Percentiles rank a stretch among this genome's conserved stretches.
Conservation (phyloP, 129 eudicot genomes). For the Smallanthus sonchifolius region DNA sequence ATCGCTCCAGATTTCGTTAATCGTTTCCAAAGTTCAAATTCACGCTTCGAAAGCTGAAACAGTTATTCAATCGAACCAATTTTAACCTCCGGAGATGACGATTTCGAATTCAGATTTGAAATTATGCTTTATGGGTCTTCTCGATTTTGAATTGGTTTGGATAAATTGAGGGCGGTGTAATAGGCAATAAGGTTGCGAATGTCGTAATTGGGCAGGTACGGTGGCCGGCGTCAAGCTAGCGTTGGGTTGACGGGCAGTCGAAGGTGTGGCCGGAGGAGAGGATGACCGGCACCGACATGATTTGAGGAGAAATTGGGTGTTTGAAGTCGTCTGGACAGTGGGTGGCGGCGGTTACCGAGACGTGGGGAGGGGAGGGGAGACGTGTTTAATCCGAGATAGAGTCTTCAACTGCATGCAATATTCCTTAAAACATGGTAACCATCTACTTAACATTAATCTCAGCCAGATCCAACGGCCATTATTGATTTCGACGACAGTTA, state of each 20-base stretch:
- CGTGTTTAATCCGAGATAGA: too few species aligned
- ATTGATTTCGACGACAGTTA: too few species aligned
- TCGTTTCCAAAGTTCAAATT: constrained; percentile 45
- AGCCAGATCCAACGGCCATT: too few species aligned
- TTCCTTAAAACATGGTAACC: too few species aligned
- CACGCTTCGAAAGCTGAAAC: constrained; percentile 44
- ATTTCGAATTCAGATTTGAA: constrained; percentile 39
- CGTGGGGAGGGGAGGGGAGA: too few species aligned
- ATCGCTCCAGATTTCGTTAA: constrained; percentile 78
- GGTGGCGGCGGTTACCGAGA: constrained; percentile 28
- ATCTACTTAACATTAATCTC: too few species aligned
- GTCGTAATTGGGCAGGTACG: constrained; percentile 94
- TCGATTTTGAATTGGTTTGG: constrained; percentile 22
- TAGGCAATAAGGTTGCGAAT: constrained; percentile 70
- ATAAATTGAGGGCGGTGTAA: constrained; percentile 37
- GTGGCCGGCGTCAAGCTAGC: constrained; percentile 97
- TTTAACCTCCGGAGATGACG: constrained; percentile 32
- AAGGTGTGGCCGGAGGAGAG: constrained; percentile 99
- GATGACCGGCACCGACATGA: constrained; percentile 94
- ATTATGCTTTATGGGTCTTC: constrained; percentile 49
- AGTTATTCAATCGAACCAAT: constrained; percentile 51
- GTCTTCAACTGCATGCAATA: too few species aligned
- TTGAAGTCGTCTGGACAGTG: constrained; percentile 78
- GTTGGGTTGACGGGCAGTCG: constrained; percentile 87
- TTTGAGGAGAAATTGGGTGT: constrained; percentile 88